Evolutionary conservation across 2,329 filamentous ascomycete species (phyloP).

Genomic region (Sclerotinia trifoliorum): DNA sequence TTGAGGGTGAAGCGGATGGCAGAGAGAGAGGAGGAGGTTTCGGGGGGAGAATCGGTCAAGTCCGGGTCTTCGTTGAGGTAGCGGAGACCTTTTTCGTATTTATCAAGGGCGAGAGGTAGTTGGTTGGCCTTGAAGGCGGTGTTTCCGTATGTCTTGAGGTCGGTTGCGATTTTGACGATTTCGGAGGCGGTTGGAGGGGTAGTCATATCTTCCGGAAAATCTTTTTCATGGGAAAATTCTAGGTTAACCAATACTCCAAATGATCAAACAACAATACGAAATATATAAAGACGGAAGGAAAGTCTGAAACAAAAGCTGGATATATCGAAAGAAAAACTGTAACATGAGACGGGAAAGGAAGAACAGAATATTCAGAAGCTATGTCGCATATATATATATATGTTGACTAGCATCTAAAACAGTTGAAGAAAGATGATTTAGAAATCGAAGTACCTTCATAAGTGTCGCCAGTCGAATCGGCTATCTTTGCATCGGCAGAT

Average conservation of each 20-base stretch:
- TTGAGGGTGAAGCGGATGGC: slow-evolving; percentile 81
- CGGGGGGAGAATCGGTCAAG: slow-evolving; percentile 67
- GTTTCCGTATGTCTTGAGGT: slow-evolving; percentile 91
- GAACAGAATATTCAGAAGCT: not conserved
- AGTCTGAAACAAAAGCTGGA: not conserved
- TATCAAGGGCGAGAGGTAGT: slow-evolving; percentile 69
- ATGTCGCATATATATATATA: not conserved
- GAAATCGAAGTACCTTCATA: slow-evolving; percentile 58
- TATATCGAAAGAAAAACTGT: not conserved
- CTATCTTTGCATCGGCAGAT: slow-evolving; percentile 62
- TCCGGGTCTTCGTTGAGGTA: slow-evolving; percentile 86
- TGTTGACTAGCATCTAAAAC: slow-evolving; percentile 18
- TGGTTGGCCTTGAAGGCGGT: slow-evolving; percentile 82
- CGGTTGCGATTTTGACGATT: slow-evolving; percentile 74
- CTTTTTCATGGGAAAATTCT: slow-evolving; percentile 40
- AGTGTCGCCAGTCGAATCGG: slow-evolving; percentile 81
- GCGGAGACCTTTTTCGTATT: slow-evolving; percentile 91
- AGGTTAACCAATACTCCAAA: slow-evolving; percentile 12
- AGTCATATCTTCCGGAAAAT: slow-evolving; percentile 84
- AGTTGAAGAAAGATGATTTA: slow-evolving; percentile 16
- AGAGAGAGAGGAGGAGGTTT: slow-evolving; percentile 65
- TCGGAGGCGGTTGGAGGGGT: slow-evolving; percentile 60
- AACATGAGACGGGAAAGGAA: not conserved
- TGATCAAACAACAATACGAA: not conserved
- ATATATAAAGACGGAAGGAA: not conserved